Evolutionary conservation across 106 monocot species (phyloP), one percentile per base, ranked within the genome.

Genomic region (Dioscorea zingiberensis): DNA sequence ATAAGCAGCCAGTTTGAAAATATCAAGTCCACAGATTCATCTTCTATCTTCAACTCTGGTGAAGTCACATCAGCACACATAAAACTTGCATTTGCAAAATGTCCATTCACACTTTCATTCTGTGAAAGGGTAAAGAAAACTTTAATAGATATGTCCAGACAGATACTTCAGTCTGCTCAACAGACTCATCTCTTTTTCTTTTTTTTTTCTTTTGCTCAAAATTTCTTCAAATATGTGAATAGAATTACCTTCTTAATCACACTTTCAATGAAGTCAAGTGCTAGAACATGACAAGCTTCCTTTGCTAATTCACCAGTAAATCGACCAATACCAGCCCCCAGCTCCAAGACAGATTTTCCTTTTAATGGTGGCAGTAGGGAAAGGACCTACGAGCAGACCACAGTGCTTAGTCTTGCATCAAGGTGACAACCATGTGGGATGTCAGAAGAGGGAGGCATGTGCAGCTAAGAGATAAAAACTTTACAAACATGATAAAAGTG

Each of bases 1-100:
- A 98, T 98, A 46, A 98, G 77, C 46, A 98, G 72, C 98, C 98
- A 98, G 64, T 98, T 98, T 69, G 98, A 98, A 84, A 98, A 98
- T 66, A 93, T 86, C 26, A 98, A 73, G 78, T 98, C 98, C 38
- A 98, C 28, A 26, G 98, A 89, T 71, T 79, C 93, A 26, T 73
- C 80, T 60, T 82, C 82, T 55, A 98, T 76, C 28, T 45, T 71
- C 76, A 98, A 56, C 64, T 86, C 84, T 54, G 83, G 77, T 44
- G 93, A 93, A 49, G 93, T 87, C 25, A 93, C 93, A 84, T 98
- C 98, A 67, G 98, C 93, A 69, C 98, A 98, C 58, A 84, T 63
- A 65, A 98, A 98, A 54, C 71, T 84, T 54, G 74, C 63, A 53
- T 93, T 98, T 78, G 80, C 78, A 28, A 73, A 66, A 68, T 98